Evolutionary conservation across 176 grass and related monocot species (phyloP).

Genomic region (Avena insularis): DNA sequence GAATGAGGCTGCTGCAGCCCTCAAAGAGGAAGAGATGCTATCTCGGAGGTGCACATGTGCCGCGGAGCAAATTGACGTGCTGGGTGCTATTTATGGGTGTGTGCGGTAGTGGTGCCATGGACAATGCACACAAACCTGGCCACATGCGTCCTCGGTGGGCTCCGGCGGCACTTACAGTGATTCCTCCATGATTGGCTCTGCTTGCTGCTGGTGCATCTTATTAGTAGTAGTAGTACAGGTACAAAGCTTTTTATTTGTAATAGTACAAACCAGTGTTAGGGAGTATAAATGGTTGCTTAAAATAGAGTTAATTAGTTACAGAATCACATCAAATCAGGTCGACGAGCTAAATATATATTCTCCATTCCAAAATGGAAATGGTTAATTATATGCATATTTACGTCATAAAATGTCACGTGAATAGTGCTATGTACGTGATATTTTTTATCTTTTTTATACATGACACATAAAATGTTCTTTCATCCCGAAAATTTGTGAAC

Average conservation of each 20-base stretch:
- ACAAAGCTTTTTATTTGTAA: neutral
- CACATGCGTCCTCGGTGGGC: slow-evolving; percentile 41
- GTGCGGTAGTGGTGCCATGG: slow-evolving; percentile 38
- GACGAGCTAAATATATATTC: too few relatives aligned
- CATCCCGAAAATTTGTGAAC: too few relatives aligned
- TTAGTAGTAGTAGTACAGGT: neutral
- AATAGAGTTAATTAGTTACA: neutral
- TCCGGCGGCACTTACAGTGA: neutral
- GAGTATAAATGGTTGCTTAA: neutral
- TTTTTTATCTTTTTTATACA: too few relatives aligned
- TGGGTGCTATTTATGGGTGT: slow-evolving; percentile 47
- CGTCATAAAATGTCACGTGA: too few relatives aligned
- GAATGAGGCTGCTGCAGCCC: neutral
- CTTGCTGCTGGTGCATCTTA: neutral
- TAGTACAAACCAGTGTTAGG: neutral
- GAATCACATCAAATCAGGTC: neutral
- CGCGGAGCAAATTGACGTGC: slow-evolving; percentile 26
- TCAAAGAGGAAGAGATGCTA: slow-evolving; percentile 4
- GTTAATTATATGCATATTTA: too few relatives aligned
- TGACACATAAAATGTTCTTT: too few relatives aligned
- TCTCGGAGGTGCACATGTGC: neutral
- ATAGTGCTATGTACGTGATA: too few relatives aligned
- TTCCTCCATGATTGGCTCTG: slow-evolving; percentile 17
- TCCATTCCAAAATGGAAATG: too few relatives aligned
- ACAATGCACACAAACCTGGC: slow-evolving; percentile 33